Evolutionary conservation across 2,329 filamentous ascomycete genomes (phyloP).

Genomic region (Calonectria leucothoes): DNA sequence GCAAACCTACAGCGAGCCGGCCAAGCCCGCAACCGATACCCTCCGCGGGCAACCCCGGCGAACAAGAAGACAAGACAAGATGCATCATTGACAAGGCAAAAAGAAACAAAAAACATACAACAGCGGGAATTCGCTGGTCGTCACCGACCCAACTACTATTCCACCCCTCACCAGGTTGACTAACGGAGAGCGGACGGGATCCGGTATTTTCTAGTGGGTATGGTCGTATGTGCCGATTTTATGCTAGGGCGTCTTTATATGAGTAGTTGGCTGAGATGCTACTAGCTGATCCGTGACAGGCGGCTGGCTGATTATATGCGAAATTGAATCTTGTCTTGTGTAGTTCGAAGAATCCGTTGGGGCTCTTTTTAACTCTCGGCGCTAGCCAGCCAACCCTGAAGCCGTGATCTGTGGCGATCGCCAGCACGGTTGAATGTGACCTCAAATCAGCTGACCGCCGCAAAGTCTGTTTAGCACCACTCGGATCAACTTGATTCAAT

Average conservation of each 20-base stretch:
- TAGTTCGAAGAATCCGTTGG: neutral
- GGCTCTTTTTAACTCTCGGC: neutral
- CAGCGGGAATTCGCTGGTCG: neutral
- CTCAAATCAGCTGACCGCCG: neutral
- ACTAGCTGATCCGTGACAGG: neutral
- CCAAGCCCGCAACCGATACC: neutral
- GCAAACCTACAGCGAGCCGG: neutral
- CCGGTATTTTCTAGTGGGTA: slow-evolving; percentile 6
- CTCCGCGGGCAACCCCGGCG: neutral
- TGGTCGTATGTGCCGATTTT: neutral
- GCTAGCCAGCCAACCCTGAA: neutral
- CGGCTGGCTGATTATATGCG: neutral
- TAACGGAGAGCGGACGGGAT: slow-evolving; percentile 13
- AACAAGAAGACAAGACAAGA: neutral
- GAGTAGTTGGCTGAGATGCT: neutral
- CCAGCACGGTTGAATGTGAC: neutral
- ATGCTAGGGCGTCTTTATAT: neutral
- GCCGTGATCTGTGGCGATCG: neutral
- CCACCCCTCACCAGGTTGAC: slow-evolving; percentile 1
- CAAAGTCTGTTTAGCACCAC: neutral
- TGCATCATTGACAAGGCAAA: neutral
- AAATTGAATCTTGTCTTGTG: neutral
- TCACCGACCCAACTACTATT: neutral
- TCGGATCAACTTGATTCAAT: no score
- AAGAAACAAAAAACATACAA: neutral